Evolutionary conservation across 2,329 filamentous ascomycete species (phyloP), one percentile per base, ranked within the genome.

Genomic region (Alternaria angustiovoidea): DNA sequence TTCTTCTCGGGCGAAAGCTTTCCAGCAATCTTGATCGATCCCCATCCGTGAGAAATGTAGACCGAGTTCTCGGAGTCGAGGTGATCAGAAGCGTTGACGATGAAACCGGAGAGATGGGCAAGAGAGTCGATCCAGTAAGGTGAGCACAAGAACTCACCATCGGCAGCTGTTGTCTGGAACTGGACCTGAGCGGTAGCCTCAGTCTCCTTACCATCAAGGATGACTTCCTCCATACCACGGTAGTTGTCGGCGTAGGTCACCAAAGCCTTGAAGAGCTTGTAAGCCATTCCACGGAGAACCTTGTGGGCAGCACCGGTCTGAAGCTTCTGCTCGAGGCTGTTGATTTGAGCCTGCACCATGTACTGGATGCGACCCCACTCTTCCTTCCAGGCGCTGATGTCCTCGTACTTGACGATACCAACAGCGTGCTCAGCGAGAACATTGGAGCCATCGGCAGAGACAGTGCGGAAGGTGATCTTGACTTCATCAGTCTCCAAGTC

Each of bases 261-360:
- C 32, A 87, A 79, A 54, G 84, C 81, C 70, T 84, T 84, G 80
- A 87, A 87, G 52, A 90, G 84, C 80, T 93, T 94, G 84, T 95
- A 95, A 14, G 90, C 89, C 81, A 93, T 87, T 34, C 90, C 90
- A 26, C 90, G 88, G 51, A 90, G 86, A 63, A 93, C 86, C 79
- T 91, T 90, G 75, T 91, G 90, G 28, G 90, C 89, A 57, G 86
- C 85, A 39, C 90, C 90, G 34, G 82, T 84, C 68, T 86, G 80
- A 56, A 90, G 89, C 60, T 87, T 89, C 63, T 86, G 84, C 69
- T 88, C 86, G 73, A 94, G 87, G 36, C 93, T 82, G 73, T 93
- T 82, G 57, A 85, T 81, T 72, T 84, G 83, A 49, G 79, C 80
- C 73, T 84, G 82, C 51, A 84, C 82, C 82, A 85, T 84, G 77